Percentiles rank a stretch among this genome's conserved stretches.
Evolutionary conservation across 2,329 filamentous ascomycete species (phyloP).

Genomic region (Chaetomium olivaceum): DNA sequence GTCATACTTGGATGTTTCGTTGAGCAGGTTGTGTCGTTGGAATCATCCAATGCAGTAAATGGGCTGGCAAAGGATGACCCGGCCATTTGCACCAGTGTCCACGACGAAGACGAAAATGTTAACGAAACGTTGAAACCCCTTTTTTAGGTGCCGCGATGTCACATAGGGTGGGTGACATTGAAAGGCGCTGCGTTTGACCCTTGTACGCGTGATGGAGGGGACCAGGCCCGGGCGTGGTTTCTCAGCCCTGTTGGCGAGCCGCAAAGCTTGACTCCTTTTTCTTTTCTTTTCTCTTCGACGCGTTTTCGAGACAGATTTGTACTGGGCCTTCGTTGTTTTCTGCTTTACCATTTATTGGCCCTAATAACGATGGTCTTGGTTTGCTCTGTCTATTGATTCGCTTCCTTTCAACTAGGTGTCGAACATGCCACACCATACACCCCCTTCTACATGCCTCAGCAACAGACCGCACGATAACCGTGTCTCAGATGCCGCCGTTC

Average conservation of each 20-base stretch:
- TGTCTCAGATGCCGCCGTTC: constrained; percentile 26
- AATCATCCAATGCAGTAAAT: background rate
- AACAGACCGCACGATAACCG: constrained; percentile 21
- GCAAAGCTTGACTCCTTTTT: constrained; percentile 2
- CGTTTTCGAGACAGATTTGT: background rate
- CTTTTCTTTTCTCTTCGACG: background rate
- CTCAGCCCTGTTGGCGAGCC: constrained; percentile 10
- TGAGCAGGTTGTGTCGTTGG: no score
- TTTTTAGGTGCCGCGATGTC: background rate
- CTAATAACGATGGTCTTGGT: background rate
- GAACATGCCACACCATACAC: constrained; percentile 17
- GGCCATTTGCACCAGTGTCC: background rate
- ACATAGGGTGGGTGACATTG: background rate
- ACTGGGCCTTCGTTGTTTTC: background rate
- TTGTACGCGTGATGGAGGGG: background rate
- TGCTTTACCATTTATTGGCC: background rate
- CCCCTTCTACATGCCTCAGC: constrained; percentile 28
- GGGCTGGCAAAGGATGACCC: background rate
- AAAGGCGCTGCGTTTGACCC: background rate
- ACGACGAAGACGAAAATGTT: background rate
- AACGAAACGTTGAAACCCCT: background rate
- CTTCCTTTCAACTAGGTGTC: background rate
- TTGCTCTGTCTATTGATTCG: background rate
- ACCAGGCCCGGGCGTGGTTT: background rate
- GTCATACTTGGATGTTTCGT: no score